Base-by-base conservation (phyloP, 306 rosid species). In the Bauhinia variegata region DNA sequence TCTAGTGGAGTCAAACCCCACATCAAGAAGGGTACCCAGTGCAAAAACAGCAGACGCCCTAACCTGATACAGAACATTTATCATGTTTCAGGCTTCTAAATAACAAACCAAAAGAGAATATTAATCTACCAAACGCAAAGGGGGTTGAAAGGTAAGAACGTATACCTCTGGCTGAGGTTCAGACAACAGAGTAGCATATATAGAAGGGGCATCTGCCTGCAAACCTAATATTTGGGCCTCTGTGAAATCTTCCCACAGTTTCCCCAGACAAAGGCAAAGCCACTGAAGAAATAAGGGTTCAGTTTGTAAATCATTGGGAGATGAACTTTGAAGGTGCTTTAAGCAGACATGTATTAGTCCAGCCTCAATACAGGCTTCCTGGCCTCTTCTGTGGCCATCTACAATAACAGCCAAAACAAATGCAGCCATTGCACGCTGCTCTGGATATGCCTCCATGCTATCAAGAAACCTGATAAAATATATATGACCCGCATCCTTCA, bases 361-460 rank as follows among this genome's bases (percentile, higher is more conserved):
- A 57, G 89, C 90, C 80, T 91, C 92, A 62, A 88, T 70, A 82
- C 97, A 95, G 54, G 92, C 99, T 87, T 95, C 97, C 80, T 95
- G 97, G 54, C 99, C 99, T 34, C 92, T 84, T 69, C 88, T 82
- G 82, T 95, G 96, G 46, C 92, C 95, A 75, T 95, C 99, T 68
- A 95, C 96, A 71, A 91, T 95, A 58, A 91, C 97, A 38, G 99
- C 99, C 80, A 95, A 83, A 75, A 95, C 96, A 78, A 90, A 95
- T 32, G 99, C 99, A 72, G 99, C 97, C 99, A 91, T 91, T 69
- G 99, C 99, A 49, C 92, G 95, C 68, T 91, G 96, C 71, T 95
- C 96, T 32, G 97, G 96, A 78, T 41, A 91, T 56, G 95, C 96
- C 77, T 95, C 99, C 80, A 69, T 70, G 79, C 95, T 90, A 80